These are phyloP conservation scores for Dactylonectria estremocensis DNA, from an alignment of 2,329 filamentous ascomycete species.

Conservation along the genomic window DNA sequence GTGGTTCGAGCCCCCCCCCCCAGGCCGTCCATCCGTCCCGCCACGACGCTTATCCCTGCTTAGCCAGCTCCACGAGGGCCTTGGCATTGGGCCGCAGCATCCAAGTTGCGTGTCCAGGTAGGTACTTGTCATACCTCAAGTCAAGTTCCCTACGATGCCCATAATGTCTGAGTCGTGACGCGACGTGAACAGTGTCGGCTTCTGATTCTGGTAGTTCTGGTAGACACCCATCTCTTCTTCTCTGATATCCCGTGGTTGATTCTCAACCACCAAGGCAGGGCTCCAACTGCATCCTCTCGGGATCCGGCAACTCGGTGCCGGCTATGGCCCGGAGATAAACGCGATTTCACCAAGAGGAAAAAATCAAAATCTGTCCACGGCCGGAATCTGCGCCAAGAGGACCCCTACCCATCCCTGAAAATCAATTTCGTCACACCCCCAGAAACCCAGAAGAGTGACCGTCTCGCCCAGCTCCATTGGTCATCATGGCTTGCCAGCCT, in stretches of 20 bases:
- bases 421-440: too few species aligned
- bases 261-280: neutral
- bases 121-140: neutral
- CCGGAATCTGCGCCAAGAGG: too few species aligned
- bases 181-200: too few species aligned
- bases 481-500: too few species aligned
- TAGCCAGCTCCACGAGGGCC: constrained; percentile 40
- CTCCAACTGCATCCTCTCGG: constrained; percentile 24
- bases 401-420: too few species aligned
- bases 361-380: neutral
- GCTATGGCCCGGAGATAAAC: constrained; percentile 44
- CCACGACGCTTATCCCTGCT: constrained; percentile 37
- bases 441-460: too few species aligned
- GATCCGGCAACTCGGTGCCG: constrained; percentile 41
- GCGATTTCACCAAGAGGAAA: too few species aligned
- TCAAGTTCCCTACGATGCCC: too few species aligned
- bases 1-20: constrained; percentile 30
- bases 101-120: constrained; percentile 3
- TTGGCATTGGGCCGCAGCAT: constrained; percentile 43
- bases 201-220: too few species aligned
- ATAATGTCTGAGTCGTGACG: neutral
- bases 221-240: neutral
- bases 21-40: constrained; percentile 9
- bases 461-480: too few species aligned
- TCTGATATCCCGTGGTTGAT: neutral